Conservation (phyloP, 2,329 filamentous ascomycete genomes). For the Aspergillus felis region DNA sequence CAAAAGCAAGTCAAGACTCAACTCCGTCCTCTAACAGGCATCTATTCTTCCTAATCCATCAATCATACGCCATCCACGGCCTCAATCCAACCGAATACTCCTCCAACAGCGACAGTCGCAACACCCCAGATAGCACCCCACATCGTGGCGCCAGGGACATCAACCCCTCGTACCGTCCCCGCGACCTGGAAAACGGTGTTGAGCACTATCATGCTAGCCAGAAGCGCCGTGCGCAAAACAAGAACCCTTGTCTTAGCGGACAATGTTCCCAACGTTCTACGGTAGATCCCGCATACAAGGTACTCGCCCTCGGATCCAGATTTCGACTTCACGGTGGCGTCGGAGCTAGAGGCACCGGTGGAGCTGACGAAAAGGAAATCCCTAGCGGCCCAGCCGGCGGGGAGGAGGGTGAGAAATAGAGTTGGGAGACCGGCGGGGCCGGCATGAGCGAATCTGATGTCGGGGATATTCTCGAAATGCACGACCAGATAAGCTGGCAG, state of each 20-base stretch:
- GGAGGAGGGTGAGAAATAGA: constrained; percentile 54
- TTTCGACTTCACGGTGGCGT: constrained; percentile 42
- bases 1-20: neutral
- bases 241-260: constrained; percentile 59
- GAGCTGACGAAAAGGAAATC: constrained; percentile 68
- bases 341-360: constrained; percentile 40
- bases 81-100: constrained; percentile 38
- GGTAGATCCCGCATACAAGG: constrained; percentile 61
- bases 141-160: constrained; percentile 62
- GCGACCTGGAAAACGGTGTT: constrained; percentile 63
- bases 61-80: constrained; percentile 34
- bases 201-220: constrained; percentile 44
- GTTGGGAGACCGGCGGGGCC: constrained; percentile 51
- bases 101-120: constrained; percentile 35
- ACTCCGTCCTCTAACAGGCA: neutral
- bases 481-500: constrained; percentile 69
- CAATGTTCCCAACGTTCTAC: constrained; percentile 58
- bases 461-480: constrained; percentile 69
- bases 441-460: constrained; percentile 63
- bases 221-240: constrained; percentile 57
- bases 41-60: neutral
- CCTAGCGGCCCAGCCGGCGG: constrained; percentile 67
- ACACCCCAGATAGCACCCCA: constrained; percentile 75
- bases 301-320: constrained; percentile 57
- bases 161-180: constrained; percentile 66